These are phyloP conservation scores for Flaveria sonorensis DNA, from an alignment of 129 eudicot species.

Conservation along the genomic window DNA sequence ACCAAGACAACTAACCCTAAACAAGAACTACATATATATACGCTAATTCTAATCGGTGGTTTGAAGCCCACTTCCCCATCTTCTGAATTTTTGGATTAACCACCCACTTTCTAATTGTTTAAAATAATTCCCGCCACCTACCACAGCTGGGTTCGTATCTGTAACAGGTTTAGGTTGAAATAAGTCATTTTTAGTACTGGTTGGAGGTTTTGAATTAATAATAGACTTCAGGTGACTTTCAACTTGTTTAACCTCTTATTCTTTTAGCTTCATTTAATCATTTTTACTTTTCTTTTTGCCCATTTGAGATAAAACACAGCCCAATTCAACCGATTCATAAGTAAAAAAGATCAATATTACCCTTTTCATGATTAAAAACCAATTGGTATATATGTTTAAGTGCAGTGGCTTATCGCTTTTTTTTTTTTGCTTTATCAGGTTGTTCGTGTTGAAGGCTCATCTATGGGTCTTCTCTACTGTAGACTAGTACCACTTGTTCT, in stretches of 20 bases:
- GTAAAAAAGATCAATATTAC: background rate
- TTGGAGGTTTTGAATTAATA: background rate
- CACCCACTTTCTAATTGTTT: too few species aligned
- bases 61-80: too few species aligned
- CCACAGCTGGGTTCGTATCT: too few species aligned
- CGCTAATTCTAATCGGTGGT: too few species aligned
- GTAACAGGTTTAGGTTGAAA: background rate
- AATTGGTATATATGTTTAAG: background rate
- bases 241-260: background rate
- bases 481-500: conserved; percentile 95
- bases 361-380: background rate
- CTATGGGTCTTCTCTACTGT: conserved; percentile 76
- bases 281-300: background rate
- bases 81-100: too few species aligned
- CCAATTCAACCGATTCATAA: background rate
- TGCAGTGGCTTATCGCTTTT: conserved; percentile 13
- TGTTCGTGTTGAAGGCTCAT: conserved; percentile 54
- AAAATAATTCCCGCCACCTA: too few species aligned
- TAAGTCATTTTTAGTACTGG: background rate
- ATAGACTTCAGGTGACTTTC: background rate
- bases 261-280: background rate
- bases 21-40: too few species aligned
- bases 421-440: conserved; percentile 46
- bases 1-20: too few species aligned
- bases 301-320: background rate